Conservation (phyloP, 2,329 filamentous ascomycete species). For the Ascochyta koolunga region DNA sequence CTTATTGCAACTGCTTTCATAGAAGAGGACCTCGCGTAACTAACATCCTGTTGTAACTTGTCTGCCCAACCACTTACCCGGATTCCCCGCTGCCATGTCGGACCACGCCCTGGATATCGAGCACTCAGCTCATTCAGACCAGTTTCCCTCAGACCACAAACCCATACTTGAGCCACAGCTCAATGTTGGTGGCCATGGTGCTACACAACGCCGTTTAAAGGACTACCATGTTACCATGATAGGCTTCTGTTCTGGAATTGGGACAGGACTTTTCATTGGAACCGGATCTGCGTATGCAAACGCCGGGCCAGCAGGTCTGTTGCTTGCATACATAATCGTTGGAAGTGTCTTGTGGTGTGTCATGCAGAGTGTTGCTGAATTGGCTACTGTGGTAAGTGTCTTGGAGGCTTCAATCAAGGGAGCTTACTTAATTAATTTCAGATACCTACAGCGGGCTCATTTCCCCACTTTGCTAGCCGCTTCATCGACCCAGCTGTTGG, state of each 20-base stretch:
- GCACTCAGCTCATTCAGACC: conserved; percentile 13
- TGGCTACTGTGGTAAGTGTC: conserved; percentile 51
- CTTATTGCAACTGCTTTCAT: neutral
- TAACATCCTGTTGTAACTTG: neutral
- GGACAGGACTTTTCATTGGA: conserved; percentile 28
- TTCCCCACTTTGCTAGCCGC: conserved; percentile 66
- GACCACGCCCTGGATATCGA: conserved; percentile 22
- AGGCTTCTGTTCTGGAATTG: conserved; percentile 28
- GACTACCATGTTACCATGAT: conserved; percentile 32
- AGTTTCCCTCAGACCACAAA: conserved; percentile 16
- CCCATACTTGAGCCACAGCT: conserved; percentile 26
- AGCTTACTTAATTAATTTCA: conserved; percentile 1
- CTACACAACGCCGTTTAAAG: conserved; percentile 24
- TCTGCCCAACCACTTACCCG: conserved; percentile 3
- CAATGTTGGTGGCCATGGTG: conserved; percentile 28
- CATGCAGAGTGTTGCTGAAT: conserved; percentile 68
- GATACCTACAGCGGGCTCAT: conserved; percentile 56
- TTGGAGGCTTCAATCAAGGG: neutral
- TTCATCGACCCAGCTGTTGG: conserved; percentile 69
- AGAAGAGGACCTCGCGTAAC: conserved; percentile 10
- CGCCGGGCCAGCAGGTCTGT: conserved; percentile 56
- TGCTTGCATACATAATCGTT: conserved; percentile 64
- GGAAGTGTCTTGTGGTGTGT: conserved; percentile 61
- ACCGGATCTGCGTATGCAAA: conserved; percentile 26
- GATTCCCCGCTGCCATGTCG: conserved; percentile 8